Conservation (phyloP, 148 eudicot genomes). For the Arctostaphylos glauca region DNA sequence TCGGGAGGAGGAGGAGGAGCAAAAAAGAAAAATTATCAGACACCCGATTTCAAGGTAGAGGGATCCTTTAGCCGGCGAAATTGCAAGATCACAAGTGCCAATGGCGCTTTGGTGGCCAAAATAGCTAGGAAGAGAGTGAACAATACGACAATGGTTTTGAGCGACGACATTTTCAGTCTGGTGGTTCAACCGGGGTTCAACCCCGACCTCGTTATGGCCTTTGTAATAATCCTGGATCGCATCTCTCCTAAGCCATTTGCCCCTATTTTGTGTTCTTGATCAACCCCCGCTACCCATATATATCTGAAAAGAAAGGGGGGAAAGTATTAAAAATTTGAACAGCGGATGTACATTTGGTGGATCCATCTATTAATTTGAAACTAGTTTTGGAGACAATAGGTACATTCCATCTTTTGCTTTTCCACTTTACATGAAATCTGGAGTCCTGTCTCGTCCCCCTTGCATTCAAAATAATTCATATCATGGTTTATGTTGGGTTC, state of each 20-base stretch:
- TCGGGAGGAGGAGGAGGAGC: not conserved
- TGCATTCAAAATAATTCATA: not conserved
- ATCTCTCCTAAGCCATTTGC: constrained; percentile 22
- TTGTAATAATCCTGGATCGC: constrained; percentile 29
- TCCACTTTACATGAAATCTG: not conserved
- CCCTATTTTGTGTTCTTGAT: constrained; percentile 19
- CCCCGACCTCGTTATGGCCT: constrained; percentile 22
- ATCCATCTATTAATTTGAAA: not conserved
- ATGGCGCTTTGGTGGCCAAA: constrained; percentile 21
- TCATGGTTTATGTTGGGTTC: not conserved
- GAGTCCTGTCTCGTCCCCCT: not conserved
- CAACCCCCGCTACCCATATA: not conserved
- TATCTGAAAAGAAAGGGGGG: not conserved
- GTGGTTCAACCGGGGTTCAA: constrained; percentile 24
- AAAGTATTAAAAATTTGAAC: not conserved
- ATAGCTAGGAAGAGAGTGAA: constrained; percentile 23
- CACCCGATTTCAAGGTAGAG: constrained; percentile 21
- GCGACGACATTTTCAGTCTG: constrained; percentile 24
- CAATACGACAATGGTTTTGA: constrained; percentile 12
- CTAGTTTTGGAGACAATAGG: not conserved
- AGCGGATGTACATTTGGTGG: not conserved
- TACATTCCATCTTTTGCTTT: not conserved
- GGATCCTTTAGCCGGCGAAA: constrained; percentile 28
- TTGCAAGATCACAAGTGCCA: constrained; percentile 20
- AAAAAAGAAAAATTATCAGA: not conserved